Evolutionary conservation across 371 early-diverging fungal genomes (phyloP), one percentile per base, ranked within the genome.

Genomic region (Rhizoclosmatium hyalinum): DNA sequence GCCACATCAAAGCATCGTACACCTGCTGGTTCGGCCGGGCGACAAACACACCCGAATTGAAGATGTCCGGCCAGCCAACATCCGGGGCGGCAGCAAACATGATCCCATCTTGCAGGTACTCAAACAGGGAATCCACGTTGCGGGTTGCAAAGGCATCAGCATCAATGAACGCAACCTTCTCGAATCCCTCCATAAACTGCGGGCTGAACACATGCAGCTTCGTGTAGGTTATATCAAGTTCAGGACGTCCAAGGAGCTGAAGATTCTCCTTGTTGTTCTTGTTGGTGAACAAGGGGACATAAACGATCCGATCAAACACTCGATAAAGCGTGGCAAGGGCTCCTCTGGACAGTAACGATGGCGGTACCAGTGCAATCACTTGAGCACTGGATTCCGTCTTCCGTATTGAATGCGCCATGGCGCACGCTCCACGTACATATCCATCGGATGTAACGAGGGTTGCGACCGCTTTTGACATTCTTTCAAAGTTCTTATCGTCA

Each of bases 1-100:
- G 72, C 39, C 81, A 77, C 32, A 86, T 73, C 45, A 95, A 79
- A 0, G 80, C 89, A 0, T 79, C 57, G 72, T 85, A 94, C 0
- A 85, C 81, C 10, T 77, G 81, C 10, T 80, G 76, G 39, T 83
- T 84, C 0, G 98, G 97, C 12, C 84, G 81, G 14, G 89, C 78
- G 24, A 95, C 92, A 89, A 98, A 94, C 2, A 98, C 95, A 2
- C 97, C 98, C 21, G 96, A 95, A 79, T 98, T 98, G 86, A 98
- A 98, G 75, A 94, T 94, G 67, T 87, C 88, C 2, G 89, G 89
- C 89, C 89, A 89, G 2, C 87, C 86, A n/a, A 65, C 76, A 73
- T 95, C 96, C 0, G 96, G 93, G 0, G 93, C 89, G 4, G 95
- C 95, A 1, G 94, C 88, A 79, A n/a, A 68, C 21, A n/a, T n/a